Evolutionary conservation across 768 basidiomycete species (phyloP).

Genomic region (Tulasnella sp.): DNA sequence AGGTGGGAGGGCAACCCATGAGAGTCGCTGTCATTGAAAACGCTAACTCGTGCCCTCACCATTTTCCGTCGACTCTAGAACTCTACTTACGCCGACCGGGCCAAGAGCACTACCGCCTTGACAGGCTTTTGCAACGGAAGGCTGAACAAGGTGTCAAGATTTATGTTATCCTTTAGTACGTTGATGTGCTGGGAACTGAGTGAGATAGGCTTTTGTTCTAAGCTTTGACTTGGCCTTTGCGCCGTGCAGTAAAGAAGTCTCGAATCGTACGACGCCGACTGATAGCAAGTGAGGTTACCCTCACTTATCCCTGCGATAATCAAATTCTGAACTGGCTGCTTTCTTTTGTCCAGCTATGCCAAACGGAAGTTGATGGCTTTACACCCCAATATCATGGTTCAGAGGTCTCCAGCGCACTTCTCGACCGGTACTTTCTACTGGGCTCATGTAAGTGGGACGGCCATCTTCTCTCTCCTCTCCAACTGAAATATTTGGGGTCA

Average conservation of each 20-base stretch:
- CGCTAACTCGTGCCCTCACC: constrained; percentile 15
- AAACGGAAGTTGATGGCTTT: constrained; percentile 75
- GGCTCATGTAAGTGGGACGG: constrained; percentile 74
- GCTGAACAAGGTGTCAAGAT: constrained; percentile 96
- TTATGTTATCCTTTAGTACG: constrained; percentile 89
- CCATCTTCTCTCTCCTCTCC: neutral
- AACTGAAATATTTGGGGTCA: neutral
- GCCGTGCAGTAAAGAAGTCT: constrained; percentile 78
- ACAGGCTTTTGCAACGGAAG: constrained; percentile 79
- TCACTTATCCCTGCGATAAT: neutral
- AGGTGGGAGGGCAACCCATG: constrained; percentile 42
- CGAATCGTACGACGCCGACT: constrained; percentile 87
- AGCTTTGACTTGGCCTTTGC: constrained; percentile 1
- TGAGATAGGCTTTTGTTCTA: neutral
- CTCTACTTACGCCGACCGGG: constrained; percentile 79
- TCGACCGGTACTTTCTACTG: constrained; percentile 97
- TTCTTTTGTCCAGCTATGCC: constrained; percentile 55
- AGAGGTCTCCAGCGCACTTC: constrained; percentile 95
- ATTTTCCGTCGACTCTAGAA: constrained; percentile 44
- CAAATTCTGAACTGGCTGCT: neutral
- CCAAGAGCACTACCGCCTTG: constrained; percentile 81
- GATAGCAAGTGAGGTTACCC: constrained; percentile 70
- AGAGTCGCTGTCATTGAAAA: neutral
- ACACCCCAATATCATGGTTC: constrained; percentile 92
- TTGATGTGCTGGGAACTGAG: constrained; percentile 19